A percentile compares a stretch with the other conserved stretches of the same genome.
Conservation (phyloP, 2,329 filamentous ascomycete species). For the Trichoderma sp. region DNA sequence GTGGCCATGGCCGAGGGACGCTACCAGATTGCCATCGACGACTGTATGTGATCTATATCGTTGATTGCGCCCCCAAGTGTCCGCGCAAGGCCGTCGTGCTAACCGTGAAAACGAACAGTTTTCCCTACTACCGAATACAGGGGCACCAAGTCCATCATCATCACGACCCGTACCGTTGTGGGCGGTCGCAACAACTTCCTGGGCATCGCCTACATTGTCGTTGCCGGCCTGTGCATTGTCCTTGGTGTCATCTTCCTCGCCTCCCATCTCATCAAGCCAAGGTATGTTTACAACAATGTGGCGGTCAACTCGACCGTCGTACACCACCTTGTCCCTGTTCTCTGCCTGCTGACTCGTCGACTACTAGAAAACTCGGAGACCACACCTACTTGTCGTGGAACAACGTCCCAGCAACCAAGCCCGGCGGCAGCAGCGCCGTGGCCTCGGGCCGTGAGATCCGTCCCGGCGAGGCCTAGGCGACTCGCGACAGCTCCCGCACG, state of each 20-base stretch:
- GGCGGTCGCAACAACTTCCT: constrained; percentile 94
- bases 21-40: constrained; percentile 75
- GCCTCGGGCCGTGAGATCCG: constrained; percentile 61
- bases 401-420: constrained; percentile 54
- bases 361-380: constrained; percentile 84
- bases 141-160: constrained; percentile 85
- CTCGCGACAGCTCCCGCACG: constrained; percentile 36
- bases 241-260: constrained; percentile 86
- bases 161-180: constrained; percentile 89
- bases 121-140: constrained; percentile 79
- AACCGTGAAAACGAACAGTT: constrained; percentile 52
- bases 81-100: neutral
- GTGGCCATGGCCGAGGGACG: constrained; percentile 66
- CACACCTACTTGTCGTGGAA: constrained; percentile 99
- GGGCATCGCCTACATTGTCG: constrained; percentile 92
- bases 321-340: no score
- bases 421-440: constrained; percentile 48
- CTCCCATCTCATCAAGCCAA: constrained; percentile 87
- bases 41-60: constrained; percentile 62
- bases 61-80: neutral
- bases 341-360: neutral
- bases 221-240: constrained; percentile 89
- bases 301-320: neutral
- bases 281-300: constrained; percentile 54
- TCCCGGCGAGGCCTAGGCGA: constrained; percentile 47